Base-by-base conservation (phyloP, 2,329 filamentous ascomycete species). In the Drechslera avenae region DNA sequence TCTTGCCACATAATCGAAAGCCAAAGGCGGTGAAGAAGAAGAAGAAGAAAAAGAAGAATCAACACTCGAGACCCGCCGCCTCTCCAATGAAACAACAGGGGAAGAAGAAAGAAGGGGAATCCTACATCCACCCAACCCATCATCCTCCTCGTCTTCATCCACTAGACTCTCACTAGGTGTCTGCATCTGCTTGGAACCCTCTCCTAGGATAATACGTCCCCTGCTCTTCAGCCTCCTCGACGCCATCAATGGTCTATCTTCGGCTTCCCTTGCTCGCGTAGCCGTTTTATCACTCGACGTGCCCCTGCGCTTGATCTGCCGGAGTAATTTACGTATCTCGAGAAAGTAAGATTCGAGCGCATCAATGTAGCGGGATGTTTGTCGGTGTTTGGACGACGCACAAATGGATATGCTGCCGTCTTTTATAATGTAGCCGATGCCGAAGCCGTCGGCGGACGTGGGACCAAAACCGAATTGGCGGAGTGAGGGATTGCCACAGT, bases 401-500 rank as follows among this genome's bases (percentile, higher is more conserved):
- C 94, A 97, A 55, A 99, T 93, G 39, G 87, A 91, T 54, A 97
- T 89, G 40, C 85, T 83, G 44, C 94, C 90, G 61, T 95, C 91
- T 75, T 99, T 99, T 82, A 99, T 97, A 67, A 99, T 97, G 77
- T 99, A 99, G 2, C 94, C 94, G 48, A 99, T 97, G 23, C 94
- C 94, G 68, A 97, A 97, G 0, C 94, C 94, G 60, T 97, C 91
- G 2, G 87, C 93, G 0, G 90, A 93, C 0, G 93, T 96, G 1
- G 94, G 94, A 0, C 94, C 94, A 70, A 99, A 99, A 3, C 94
- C 94, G 66, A 99, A 99, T 65, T 97, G 93, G 2, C 94, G 86
- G 14, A 99, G 85, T 0, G 88, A 91, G 0, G 94, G 94, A 74
- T 97, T 99, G 52, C 94, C 94, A 74, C 94, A 99, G 79, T 99